These are phyloP conservation scores for Hygrophoropsis aurantiaca DNA, from an alignment of 768 basidiomycete species.

Conservation along the genomic window DNA sequence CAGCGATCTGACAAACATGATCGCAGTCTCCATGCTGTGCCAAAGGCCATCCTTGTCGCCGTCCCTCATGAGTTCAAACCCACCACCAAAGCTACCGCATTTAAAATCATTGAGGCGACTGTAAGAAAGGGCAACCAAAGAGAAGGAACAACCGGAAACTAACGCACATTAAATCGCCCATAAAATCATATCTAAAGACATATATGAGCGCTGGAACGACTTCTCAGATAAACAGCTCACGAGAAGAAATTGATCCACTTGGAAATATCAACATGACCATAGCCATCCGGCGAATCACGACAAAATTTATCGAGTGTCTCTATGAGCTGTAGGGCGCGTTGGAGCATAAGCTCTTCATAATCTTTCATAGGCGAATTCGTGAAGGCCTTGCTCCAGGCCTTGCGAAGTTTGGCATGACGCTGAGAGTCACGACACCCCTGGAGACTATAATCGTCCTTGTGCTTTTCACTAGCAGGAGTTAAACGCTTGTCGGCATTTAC, in stretches of 20 bases:
- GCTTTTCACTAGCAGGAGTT: constrained; percentile 6
- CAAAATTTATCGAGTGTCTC: constrained; percentile 9
- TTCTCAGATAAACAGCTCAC: constrained; percentile 19
- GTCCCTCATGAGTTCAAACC: constrained; percentile 12
- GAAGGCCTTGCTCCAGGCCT: constrained; percentile 42
- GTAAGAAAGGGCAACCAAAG: not conserved
- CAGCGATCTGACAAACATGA: not conserved
- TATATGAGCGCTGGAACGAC: not conserved
- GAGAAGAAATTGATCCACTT: constrained; percentile 38
- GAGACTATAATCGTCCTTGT: constrained; percentile 12
- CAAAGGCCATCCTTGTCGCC: constrained; percentile 10
- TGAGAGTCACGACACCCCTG: constrained; percentile 30
- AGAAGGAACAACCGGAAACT: not conserved
- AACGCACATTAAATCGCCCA: constrained; percentile 40
- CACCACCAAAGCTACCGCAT: constrained; percentile 18
- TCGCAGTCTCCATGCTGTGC: constrained; percentile 2
- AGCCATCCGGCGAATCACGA: not conserved
- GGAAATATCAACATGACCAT: constrained; percentile 27
- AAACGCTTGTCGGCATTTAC: not conserved
- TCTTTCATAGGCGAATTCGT: constrained; percentile 31
- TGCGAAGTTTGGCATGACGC: constrained; percentile 35
- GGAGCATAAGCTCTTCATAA: constrained; percentile 23
- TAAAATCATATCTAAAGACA: constrained; percentile 34
- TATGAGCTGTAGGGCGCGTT: constrained; percentile 26
- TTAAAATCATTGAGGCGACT: not conserved